Base-by-base conservation (phyloP, 208 protist genomes). In the Acanthamoeba triangularis region DNA sequence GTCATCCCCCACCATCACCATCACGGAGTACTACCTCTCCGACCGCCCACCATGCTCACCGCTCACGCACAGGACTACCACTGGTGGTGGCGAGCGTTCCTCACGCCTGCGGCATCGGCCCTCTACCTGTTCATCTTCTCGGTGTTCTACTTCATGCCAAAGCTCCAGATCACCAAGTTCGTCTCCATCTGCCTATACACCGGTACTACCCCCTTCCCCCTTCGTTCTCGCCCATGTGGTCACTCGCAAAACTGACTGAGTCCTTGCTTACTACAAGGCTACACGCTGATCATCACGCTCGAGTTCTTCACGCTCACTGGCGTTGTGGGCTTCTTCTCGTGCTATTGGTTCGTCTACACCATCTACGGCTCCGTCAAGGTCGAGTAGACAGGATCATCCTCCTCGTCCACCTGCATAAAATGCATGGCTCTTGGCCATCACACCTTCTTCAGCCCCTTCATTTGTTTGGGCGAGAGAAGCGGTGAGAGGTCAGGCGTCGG, bases 71-170 rank as follows among this genome's bases (percentile, higher is more conserved):
- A 98, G 96, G 99, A 99, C 95, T 99, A 99, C 96, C 98, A 98
- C 80, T 99, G 99, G 99, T 99, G 99, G 99, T 99, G 99, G 99
- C 96, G 97, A 80, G 98, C 98, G 14, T 99, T 99, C 96, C 96
- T 99, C 44, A 98, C 98, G 1, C 97, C 98, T 2, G 99, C 98
- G 47, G 95, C 97, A 2, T 98, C 98, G 0, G 98, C 98, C 13
- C 6, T 99, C n/a, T 99, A 99, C 96, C 94, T 99, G 63, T 99
- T 99, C 93, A 41, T 98, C 0, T 99, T 99, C 95, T 97, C 97
- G 18, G 65, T 99, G 28, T 98, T 98, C 85, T 99, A 99, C 96
- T 99, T 98, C 92, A 49, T 96, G n/a, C 97, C 97, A 10, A 96
- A 74, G 59, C 96, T 99, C 7, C 90, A 96, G 25, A 98, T 99